phyloP scores from a whole-genome alignment of 352 stramenopile genomes.

The Phytopythium montanum region DNA sequence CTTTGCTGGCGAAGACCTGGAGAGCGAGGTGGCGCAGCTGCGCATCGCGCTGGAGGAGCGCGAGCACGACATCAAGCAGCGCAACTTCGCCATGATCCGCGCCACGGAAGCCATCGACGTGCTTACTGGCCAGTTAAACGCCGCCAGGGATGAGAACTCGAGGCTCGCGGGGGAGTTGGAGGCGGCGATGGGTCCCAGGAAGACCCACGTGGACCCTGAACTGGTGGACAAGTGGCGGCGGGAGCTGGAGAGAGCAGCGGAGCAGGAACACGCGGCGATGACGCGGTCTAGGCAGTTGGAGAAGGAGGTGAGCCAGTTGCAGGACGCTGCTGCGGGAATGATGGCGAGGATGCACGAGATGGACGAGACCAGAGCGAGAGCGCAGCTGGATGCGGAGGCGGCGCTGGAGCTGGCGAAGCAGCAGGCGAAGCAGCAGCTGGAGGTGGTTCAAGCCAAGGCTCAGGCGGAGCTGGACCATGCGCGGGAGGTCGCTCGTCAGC shows the following conservation, averaged over 20 bases:
- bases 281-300: conserved; percentile 36
- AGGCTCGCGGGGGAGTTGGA: conserved; percentile 21
- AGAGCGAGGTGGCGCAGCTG: conserved; percentile 56
- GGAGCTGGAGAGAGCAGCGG: conserved; percentile 29
- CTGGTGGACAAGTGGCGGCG: conserved; percentile 31
- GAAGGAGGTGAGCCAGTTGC: conserved; percentile 24
- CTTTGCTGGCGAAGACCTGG: conserved; percentile 54
- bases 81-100: conserved; percentile 52
- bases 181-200: conserved; percentile 4
- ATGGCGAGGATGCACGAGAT: conserved; percentile 34
- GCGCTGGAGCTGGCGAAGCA: conserved; percentile 27
- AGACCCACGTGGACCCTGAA: conserved; percentile 33
- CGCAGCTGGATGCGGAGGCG: conserved; percentile 31
- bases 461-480: conserved; percentile 41
- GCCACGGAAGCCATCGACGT: conserved; percentile 56
- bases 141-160: conserved; percentile 22
- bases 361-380: conserved; percentile 15
- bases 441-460: conserved; percentile 26
- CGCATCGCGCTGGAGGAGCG: conserved; percentile 57
- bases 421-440: conserved; percentile 32
- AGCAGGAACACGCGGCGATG: conserved; percentile 26
- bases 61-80: conserved; percentile 56
- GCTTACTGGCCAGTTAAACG: conserved; percentile 38
- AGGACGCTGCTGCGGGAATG: conserved; percentile 22
- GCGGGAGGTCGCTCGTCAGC: conserved; percentile 32